These are phyloP conservation scores for Eucalyptus leucophloia DNA, from an alignment of 345 rosid genomes.

Conservation along the genomic window DNA sequence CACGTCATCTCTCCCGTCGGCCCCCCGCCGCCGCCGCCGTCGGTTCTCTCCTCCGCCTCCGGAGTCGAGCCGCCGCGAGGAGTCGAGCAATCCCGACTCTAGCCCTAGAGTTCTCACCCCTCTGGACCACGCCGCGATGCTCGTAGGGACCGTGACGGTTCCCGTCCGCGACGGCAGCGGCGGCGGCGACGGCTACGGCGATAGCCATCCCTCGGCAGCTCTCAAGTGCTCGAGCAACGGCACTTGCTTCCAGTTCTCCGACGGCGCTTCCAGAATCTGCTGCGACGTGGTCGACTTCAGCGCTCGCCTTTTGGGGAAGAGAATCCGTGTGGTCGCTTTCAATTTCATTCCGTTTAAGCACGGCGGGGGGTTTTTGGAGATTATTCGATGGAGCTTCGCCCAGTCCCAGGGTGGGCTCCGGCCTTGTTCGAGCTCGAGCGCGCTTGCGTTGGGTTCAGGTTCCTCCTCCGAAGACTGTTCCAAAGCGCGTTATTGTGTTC, in stretches of 20 bases:
- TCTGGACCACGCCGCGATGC: constrained; percentile 22
- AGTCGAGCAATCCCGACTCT: neutral
- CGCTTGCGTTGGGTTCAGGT: constrained; percentile 25
- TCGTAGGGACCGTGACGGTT: constrained; percentile 51
- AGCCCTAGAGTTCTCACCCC: constrained; percentile 24
- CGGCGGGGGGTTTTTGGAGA: constrained; percentile 63
- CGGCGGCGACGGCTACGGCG: neutral
- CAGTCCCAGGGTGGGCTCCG: constrained; percentile 1
- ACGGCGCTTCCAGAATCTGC: constrained; percentile 40
- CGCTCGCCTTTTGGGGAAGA: constrained; percentile 18
- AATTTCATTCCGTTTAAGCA: constrained; percentile 58
- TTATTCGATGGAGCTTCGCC: constrained; percentile 46
- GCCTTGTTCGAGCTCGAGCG: constrained; percentile 15
- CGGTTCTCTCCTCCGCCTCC: neutral
- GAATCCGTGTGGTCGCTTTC: constrained; percentile 48
- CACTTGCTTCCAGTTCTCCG: constrained; percentile 58
- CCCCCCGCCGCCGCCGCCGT: neutral
- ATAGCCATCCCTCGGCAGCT: constrained; percentile 6
- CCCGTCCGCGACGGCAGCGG: constrained; percentile 4
- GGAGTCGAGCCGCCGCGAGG: neutral
- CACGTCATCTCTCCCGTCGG: constrained; percentile 25
- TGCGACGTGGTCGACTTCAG: constrained; percentile 57
- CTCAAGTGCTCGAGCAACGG: constrained; percentile 28
- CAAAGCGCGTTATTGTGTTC: constrained; percentile 28
- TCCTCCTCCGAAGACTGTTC: neutral